A percentile compares a stretch with the other conserved stretches of the same genome.
Conservation (phyloP, 345 rosid species). For the Passiflora organensis region DNA sequence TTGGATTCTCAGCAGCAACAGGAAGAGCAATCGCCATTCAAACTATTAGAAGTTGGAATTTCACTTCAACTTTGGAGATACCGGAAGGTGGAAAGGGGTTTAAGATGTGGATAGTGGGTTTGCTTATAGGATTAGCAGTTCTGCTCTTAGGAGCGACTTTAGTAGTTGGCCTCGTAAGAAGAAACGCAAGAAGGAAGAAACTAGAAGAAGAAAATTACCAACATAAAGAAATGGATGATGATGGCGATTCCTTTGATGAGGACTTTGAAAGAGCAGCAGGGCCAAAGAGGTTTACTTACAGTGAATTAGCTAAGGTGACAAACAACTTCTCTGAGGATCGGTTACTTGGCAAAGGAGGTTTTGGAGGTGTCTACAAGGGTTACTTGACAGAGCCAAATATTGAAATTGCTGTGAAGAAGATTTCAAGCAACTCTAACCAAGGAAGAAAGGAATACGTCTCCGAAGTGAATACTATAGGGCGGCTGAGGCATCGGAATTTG, state of each 20-base stretch:
- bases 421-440: constrained; percentile 2
- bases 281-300: constrained; percentile 41
- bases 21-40: not conserved
- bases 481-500: constrained; percentile 1
- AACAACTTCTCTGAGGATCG: constrained; percentile 31
- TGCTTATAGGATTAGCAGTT: constrained; percentile 17
- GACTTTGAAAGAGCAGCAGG: constrained; percentile 49
- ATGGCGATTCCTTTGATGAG: constrained; percentile 26
- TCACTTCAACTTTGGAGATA: not conserved
- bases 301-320: constrained; percentile 35
- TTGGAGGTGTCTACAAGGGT: constrained; percentile 53
- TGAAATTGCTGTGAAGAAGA: not conserved
- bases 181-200: constrained; percentile 2
- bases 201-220: not conserved
- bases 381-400: constrained; percentile 18
- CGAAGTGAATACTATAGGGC: constrained; percentile 1
- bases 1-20: constrained; percentile 2
- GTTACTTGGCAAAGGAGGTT: constrained; percentile 55
- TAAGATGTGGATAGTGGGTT: constrained; percentile 1
- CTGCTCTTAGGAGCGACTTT: not conserved
- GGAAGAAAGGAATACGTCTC: constrained; percentile 1
- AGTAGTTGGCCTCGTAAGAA: constrained; percentile 7
- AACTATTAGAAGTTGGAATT: not conserved
- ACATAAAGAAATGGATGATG: constrained; percentile 8
- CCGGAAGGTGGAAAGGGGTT: not conserved